These are phyloP conservation scores for Sporothrix phasma DNA, from an alignment of 2,329 filamentous ascomycete genomes.

Conservation along the genomic window DNA sequence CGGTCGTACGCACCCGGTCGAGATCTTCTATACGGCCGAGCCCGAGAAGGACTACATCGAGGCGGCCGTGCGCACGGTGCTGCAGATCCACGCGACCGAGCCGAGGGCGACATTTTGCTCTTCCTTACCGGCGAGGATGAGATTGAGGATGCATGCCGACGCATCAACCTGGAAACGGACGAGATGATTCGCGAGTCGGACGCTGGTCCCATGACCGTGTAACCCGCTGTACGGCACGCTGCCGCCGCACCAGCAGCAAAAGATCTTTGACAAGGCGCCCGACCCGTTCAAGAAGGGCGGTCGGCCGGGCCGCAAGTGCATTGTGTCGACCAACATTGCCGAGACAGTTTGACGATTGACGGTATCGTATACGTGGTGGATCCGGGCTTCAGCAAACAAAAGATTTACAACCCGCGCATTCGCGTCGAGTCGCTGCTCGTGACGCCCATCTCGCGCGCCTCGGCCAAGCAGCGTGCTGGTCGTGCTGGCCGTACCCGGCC, in stretches of 20 bases:
- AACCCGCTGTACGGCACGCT: conserved; percentile 90
- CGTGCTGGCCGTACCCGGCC: conserved; percentile 97
- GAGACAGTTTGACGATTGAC: conserved; percentile 97
- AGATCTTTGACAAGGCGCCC: conserved; percentile 87
- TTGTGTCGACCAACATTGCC: conserved; percentile 94
- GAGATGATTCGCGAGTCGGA: conserved; percentile 88
- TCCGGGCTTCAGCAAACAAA: conserved; percentile 97
- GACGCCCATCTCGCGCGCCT: conserved; percentile 94
- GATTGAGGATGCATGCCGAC: conserved; percentile 90
- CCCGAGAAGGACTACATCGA: conserved; percentile 96
- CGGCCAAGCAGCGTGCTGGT: conserved; percentile 92
- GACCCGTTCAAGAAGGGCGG: conserved; percentile 62
- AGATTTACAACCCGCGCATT: conserved; percentile 96
- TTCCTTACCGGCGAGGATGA: conserved; percentile 98
- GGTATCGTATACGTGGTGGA: conserved; percentile 99
- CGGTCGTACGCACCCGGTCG: conserved; percentile 88
- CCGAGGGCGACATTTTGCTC: conserved; percentile 82
- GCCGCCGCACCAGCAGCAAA: conserved; percentile 85
- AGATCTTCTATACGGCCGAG: conserved; percentile 97
- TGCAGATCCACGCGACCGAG: conserved; percentile 93
- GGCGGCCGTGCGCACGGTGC: conserved; percentile 82
- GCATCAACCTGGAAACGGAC: conserved; percentile 82
- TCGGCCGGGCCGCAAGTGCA: conserved; percentile 81
- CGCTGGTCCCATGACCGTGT: conserved; percentile 79
- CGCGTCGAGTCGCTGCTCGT: conserved; percentile 95